Conservation (phyloP, 2,329 filamentous ascomycete genomes). For the Aureobasidium sp. region DNA sequence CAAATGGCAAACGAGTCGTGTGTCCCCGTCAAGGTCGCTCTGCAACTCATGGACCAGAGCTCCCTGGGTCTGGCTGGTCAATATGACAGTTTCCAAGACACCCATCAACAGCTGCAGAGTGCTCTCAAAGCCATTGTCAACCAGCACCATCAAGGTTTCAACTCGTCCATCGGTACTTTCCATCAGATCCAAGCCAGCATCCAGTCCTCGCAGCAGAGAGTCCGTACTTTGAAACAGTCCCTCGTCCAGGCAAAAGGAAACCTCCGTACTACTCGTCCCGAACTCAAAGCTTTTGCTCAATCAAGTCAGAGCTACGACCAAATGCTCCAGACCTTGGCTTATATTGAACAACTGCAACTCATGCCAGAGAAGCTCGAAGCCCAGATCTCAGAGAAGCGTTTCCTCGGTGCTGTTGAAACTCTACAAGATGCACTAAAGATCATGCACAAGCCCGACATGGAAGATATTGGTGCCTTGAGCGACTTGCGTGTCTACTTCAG, state of each 20-base stretch:
- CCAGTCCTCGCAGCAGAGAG: slow-evolving; percentile 75
- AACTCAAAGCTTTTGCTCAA: slow-evolving; percentile 80
- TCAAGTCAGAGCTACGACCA: slow-evolving; percentile 87
- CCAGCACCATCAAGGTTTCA: slow-evolving; percentile 98
- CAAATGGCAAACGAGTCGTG: slow-evolving; percentile 85
- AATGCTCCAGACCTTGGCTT: slow-evolving; percentile 69
- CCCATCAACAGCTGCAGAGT: slow-evolving; percentile 81
- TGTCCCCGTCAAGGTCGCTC: slow-evolving; percentile 85
- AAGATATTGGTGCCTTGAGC: slow-evolving; percentile 78
- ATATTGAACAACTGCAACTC: slow-evolving; percentile 69
- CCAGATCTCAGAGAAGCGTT: slow-evolving; percentile 91
- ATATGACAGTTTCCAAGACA: slow-evolving; percentile 74
- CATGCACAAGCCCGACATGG: slow-evolving; percentile 78
- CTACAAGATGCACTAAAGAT: slow-evolving; percentile 78
- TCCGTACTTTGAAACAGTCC: slow-evolving; percentile 76
- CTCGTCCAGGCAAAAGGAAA: slow-evolving; percentile 71
- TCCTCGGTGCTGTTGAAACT: slow-evolving; percentile 85
- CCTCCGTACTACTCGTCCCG: slow-evolving; percentile 77
- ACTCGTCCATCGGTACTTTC: slow-evolving; percentile 96
- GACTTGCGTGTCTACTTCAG: slow-evolving; percentile 82
- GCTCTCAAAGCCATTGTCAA: slow-evolving; percentile 93
- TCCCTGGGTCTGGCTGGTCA: slow-evolving; percentile 87
- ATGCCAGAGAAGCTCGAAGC: slow-evolving; percentile 91
- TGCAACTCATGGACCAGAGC: slow-evolving; percentile 89
- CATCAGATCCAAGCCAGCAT: slow-evolving; percentile 97